Conservation (phyloP, 2,329 filamentous ascomycete genomes). For the Juglanconis sp. region DNA sequence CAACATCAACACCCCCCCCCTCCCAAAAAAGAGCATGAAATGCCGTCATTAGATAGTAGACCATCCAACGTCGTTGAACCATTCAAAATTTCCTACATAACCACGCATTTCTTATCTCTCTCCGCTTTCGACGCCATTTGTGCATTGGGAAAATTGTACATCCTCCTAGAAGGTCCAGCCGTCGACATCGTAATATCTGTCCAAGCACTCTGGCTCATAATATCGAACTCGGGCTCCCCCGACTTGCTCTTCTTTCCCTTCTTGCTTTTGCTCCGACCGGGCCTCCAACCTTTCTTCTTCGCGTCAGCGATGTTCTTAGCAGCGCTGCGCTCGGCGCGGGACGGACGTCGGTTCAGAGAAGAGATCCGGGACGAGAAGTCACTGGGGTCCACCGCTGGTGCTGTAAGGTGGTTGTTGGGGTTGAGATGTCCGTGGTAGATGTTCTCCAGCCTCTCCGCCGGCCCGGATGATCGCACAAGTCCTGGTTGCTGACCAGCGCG, state of each 20-base stretch:
- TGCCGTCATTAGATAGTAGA: not conserved
- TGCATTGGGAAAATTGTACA: not conserved
- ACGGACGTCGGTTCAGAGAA: constrained; percentile 45
- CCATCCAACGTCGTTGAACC: not conserved
- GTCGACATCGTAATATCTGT: constrained; percentile 44
- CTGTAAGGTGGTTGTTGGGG: constrained; percentile 6
- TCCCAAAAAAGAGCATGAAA: not conserved
- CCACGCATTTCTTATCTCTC: constrained; percentile 45
- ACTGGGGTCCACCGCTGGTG: constrained; percentile 28
- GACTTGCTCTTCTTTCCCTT: constrained; percentile 34
- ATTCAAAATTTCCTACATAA: constrained; percentile 45
- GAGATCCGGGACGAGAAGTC: constrained; percentile 31
- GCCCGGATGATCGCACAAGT: constrained; percentile 36
- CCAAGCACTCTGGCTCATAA: constrained; percentile 47
- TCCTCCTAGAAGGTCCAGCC: constrained; percentile 15
- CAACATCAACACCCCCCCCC: not conserved
- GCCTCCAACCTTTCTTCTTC: constrained; percentile 52
- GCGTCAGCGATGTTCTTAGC: constrained; percentile 62
- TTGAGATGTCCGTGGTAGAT: constrained; percentile 41
- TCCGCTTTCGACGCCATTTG: constrained; percentile 24
- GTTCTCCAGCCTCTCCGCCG: constrained; percentile 52
- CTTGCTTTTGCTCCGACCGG: constrained; percentile 36
- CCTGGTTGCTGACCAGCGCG: constrained; percentile 33
- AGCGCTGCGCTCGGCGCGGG: constrained; percentile 57
- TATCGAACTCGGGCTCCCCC: constrained; percentile 34